These are phyloP conservation scores for Erigeron philadelphicus DNA, from an alignment of 140 eudicot species.

Conservation along the genomic window DNA sequence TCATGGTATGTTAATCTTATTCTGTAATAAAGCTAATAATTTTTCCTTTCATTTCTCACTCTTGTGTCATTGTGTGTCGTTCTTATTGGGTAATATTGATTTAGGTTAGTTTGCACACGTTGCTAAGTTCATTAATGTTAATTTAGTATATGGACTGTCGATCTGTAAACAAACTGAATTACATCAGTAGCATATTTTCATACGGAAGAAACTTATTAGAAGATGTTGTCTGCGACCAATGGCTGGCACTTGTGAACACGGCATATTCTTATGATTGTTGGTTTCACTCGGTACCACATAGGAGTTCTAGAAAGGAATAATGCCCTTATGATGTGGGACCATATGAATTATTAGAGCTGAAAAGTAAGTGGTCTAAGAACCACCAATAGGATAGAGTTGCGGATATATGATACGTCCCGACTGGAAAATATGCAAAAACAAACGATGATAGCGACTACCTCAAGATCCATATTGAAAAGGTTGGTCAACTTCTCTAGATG, in stretches of 20 bases:
- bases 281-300: too few species aligned
- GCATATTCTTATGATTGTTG: too few species aligned
- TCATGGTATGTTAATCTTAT: constrained; percentile 55
- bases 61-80: background rate
- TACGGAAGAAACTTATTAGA: background rate
- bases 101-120: background rate
- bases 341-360: too few species aligned
- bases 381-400: too few species aligned
- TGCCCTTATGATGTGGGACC: too few species aligned
- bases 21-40: background rate
- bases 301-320: too few species aligned
- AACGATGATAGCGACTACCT: background rate
- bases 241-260: too few species aligned
- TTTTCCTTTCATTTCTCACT: background rate
- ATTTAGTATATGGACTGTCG: background rate
- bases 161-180: background rate
- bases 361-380: too few species aligned
- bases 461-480: background rate
- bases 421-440: background rate
- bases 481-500: background rate
- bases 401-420: too few species aligned
- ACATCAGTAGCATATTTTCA: background rate
- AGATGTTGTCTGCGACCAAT: too few species aligned
- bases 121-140: background rate
- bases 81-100: background rate